Evolutionary conservation across 371 early-diverging fungal species (phyloP), one percentile per base, ranked within the genome.

Genomic region (Zancudomyces culisetae): DNA sequence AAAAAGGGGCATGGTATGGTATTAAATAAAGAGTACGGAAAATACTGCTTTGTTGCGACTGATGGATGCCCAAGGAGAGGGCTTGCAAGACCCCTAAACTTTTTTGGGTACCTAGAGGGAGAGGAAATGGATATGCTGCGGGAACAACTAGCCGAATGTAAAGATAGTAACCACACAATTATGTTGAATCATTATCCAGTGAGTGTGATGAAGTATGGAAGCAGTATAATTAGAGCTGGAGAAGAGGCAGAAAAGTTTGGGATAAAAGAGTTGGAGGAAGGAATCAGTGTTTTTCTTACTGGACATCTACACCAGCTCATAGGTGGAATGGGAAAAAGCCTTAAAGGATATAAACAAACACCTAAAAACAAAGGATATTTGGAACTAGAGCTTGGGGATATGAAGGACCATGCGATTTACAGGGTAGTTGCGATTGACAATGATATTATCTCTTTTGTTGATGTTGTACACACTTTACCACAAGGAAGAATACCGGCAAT

Each of bases 61-160:
- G 90, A 92, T 64, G 85, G 77, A 4, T 90, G 89, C 50, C 88
- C 89, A 0, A 71, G 72, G 43, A 65, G 68, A n/a, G 90, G 90
- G 4, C 77, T 85, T 22, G 71, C 80, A 4, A 65, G 89, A 27
- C 92, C 90, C 1, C 74, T 88, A 63, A 92, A 92, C 56, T 90
- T 92, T 56, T 92, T 91, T 61, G 90, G 90, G 1, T 76, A 79
- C 57, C 60, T 89, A 43, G 84, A 84, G 27, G 72, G 72, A 2
- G 59, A 62, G 22, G 81, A 79, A 26, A 81, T 92, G 84, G 75
- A 85, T 64, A 60, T 66, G 27, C 60, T 92, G 1, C 73, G 73
- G 15, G 26, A 82, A 55, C 51, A 59, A 50, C 20, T 57, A 35
- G 59, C 64, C 21, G 45, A 61, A 40, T 51, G 51, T 55, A 85